A percentile compares a stretch with the other conserved stretches of the same genome.
Conservation (phyloP, 164 flowering plant species). For the Stephania cephalantha region DNA sequence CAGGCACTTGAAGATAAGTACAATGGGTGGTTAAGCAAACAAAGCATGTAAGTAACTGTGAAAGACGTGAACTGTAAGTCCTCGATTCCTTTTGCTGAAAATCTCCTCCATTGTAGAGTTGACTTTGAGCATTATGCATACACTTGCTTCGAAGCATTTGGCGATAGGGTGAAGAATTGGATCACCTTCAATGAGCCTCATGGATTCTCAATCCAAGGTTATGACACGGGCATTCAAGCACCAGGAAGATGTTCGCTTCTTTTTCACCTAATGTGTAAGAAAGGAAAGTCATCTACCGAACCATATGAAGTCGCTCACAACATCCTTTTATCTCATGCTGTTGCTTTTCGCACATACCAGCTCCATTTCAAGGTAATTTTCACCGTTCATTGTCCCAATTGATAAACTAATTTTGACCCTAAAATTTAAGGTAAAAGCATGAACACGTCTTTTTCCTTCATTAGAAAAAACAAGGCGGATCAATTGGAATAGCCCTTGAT, state of each 20-base stretch:
- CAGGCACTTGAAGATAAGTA: conserved; percentile 79
- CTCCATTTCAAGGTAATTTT: conserved; percentile 62
- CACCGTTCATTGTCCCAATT: not conserved
- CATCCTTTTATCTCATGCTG: conserved; percentile 74
- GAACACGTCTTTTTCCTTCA: not conserved
- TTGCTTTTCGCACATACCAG: conserved; percentile 55
- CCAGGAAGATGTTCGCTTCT: conserved; percentile 85
- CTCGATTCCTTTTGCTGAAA: not conserved
- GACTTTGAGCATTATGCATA: conserved; percentile 66
- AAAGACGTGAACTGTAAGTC: not conserved
- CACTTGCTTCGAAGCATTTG: conserved; percentile 75
- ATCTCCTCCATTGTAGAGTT: conserved; percentile 33
- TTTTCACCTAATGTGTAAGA: conserved; percentile 56
- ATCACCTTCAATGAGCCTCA: conserved; percentile 93
- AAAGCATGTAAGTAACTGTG: conserved; percentile 48
- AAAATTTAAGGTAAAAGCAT: not conserved
- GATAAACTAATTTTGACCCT: not conserved
- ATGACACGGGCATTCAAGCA: conserved; percentile 76
- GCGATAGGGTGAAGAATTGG: conserved; percentile 86
- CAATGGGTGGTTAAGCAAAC: conserved; percentile 61
- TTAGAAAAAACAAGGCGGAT: conserved; percentile 63
- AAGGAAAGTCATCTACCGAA: conserved; percentile 72
- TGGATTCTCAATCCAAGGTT: conserved; percentile 63
- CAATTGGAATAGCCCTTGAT: conserved; percentile 76
- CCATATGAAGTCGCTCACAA: conserved; percentile 87